A percentile compares a stretch with the other conserved stretches of the same genome.
phyloP scores from a whole-genome alignment of 2,329 filamentous ascomycete genomes.

The Diplodia mutila region DNA sequence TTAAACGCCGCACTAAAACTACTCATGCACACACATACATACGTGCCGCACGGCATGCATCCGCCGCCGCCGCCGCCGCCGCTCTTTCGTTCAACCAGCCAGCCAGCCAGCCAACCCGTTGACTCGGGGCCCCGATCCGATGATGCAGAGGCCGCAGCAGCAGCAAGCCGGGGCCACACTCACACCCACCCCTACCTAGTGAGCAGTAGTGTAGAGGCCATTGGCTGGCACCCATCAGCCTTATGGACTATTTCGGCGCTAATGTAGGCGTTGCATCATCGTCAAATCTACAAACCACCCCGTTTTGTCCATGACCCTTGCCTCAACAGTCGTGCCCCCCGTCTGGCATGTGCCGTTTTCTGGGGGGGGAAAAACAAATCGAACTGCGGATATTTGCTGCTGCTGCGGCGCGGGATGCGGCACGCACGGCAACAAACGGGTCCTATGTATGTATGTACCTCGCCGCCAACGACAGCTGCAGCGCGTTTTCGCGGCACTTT shows the following conservation, averaged over 20 bases:
- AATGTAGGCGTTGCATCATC: not conserved
- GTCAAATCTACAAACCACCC: not conserved
- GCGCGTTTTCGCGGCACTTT: too few relatives aligned
- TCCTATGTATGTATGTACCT: too few relatives aligned
- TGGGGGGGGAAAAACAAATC: too few relatives aligned
- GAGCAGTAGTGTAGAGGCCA: too few relatives aligned
- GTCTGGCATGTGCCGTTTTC: too few relatives aligned
- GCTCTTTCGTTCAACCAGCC: too few relatives aligned
- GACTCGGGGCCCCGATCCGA: not conserved
- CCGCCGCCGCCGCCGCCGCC: not conserved
- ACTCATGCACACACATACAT: not conserved
- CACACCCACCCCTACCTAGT: not conserved
- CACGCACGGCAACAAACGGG: too few relatives aligned
- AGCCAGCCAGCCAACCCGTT: not conserved
- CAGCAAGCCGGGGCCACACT: too few relatives aligned
- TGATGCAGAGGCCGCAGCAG: not conserved
- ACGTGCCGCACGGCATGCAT: slow-evolving; percentile 4
- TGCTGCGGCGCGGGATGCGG: not conserved
- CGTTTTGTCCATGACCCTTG: not conserved
- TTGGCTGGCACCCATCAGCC: not conserved
- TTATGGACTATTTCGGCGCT: not conserved
- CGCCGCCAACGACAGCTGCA: not conserved
- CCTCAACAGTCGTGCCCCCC: too few relatives aligned
- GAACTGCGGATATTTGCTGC: not conserved
- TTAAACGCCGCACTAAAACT: not conserved